phyloP scores from a whole-genome alignment of 129 eudicot species.

The Pulicaria dysenterica region DNA sequence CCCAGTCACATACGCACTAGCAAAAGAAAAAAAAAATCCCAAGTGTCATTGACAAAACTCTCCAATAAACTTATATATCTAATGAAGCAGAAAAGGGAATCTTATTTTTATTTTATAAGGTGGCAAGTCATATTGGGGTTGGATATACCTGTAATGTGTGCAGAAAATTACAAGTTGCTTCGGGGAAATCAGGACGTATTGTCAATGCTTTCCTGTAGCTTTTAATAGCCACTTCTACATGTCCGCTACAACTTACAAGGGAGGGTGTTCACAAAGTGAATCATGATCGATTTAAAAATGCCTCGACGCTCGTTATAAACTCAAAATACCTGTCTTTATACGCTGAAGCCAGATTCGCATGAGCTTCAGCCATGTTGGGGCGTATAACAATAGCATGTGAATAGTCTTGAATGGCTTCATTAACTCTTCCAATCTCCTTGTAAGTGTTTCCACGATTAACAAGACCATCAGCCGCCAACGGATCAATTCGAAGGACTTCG shows the following conservation, averaged over 20 bases:
- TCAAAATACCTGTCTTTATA: constrained; percentile 79
- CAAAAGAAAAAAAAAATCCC: neutral
- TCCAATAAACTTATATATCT: neutral
- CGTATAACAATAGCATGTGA: constrained; percentile 72
- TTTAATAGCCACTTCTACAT: constrained; percentile 85
- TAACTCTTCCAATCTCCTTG: constrained; percentile 91
- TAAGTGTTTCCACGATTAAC: constrained; percentile 91
- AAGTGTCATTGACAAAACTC: neutral
- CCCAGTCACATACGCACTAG: constrained; percentile 97
- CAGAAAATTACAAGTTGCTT: constrained; percentile 93
- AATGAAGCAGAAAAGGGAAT: neutral
- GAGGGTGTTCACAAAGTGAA: neutral
- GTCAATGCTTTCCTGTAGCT: constrained; percentile 84
- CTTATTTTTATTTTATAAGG: neutral
- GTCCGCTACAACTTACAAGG: constrained; percentile 55
- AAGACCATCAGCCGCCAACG: constrained; percentile 91
- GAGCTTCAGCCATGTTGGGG: constrained; percentile 97
- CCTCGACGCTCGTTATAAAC: neutral
- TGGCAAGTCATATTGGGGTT: neutral
- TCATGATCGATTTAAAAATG: neutral
- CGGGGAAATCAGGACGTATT: constrained; percentile 87
- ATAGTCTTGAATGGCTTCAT: constrained; percentile 95
- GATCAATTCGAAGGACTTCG: constrained; percentile 92
- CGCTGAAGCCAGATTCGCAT: constrained; percentile 95
- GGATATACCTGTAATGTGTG: constrained; percentile 84